Base-by-base conservation (phyloP, 441 rosid species). In the Biscutella laevigata region DNA sequence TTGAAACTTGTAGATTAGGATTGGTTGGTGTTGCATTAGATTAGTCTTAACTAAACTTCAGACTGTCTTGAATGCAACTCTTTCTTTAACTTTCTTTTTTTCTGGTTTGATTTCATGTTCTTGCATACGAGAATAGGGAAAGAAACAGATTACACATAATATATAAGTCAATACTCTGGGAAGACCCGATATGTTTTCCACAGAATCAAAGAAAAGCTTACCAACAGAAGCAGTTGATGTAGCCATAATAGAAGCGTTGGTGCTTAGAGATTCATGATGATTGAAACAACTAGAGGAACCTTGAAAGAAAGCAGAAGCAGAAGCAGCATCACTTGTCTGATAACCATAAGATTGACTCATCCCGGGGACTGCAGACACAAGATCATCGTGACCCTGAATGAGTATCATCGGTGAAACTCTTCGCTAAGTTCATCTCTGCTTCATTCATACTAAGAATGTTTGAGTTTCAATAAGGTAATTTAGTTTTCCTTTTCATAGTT, bases 41-140 rank as follows among this genome's bases (percentile, higher is more conserved):
- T n/a, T n/a, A n/a, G n/a, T n/a, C n/a, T n/a, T n/a, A n/a, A n/a
- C n/a, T n/a, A n/a, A n/a, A 85, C 71, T 4, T 79, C 94, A 2
- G 98, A 80, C 62, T 12, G 94, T 88, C 70, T 71, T 85, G 74
- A 91, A 88, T 25, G 96, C 91, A 56, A 78, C 76, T 59, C 86
- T 81, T 57, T 75, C 82, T 69, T 64, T 86, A 12, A 25, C 61
- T 57, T 70, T 74, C 66, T 57, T 74, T 58, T 42, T 77, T 54
- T 70, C 76, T 45, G 45, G 45, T 13, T 60, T 56, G 15, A 16
- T 53, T 51, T 48, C 75, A 16, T 32, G 59, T 25, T 54, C 87
- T 66, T 53, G 26, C 66, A 58, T 15, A 5, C 29, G 32, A 2
- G 37, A 62, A 53, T 15, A 52, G 15, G 14, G 17, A n/a, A 4